These are phyloP conservation scores for Fusarium piperis DNA, from an alignment of 2,329 filamentous ascomycete species.

Conservation along the genomic window DNA sequence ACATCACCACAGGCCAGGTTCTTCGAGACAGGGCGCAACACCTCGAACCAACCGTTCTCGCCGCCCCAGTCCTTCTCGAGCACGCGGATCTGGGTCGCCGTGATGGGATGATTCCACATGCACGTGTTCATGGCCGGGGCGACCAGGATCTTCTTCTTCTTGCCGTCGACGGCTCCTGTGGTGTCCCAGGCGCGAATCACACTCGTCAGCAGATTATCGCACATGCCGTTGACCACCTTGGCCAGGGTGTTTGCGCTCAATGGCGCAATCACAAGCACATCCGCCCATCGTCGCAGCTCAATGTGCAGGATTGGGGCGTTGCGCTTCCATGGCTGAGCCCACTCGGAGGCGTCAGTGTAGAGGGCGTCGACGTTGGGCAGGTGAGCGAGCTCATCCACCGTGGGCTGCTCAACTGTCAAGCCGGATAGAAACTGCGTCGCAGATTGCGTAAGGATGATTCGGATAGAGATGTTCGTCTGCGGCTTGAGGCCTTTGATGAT, in stretches of 20 bases:
- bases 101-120: conserved; percentile 91
- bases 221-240: conserved; percentile 81
- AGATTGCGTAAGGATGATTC: conserved; percentile 81
- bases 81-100: conserved; percentile 73
- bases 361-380: conserved; percentile 81
- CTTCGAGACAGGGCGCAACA: conserved; percentile 79
- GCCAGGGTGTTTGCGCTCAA: conserved; percentile 87
- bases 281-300: conserved; percentile 80
- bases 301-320: conserved; percentile 90
- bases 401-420: conserved; percentile 81
- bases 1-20: conserved; percentile 85
- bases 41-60: conserved; percentile 64
- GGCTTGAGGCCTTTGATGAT: conserved; percentile 69
- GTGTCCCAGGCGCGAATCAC: conserved; percentile 91
- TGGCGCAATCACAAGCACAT: conserved; percentile 82
- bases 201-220: conserved; percentile 77
- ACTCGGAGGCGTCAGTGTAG: conserved; percentile 88
- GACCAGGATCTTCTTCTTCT: conserved; percentile 75
- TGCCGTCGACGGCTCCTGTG: conserved; percentile 65
- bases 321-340: conserved; percentile 79
- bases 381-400: conserved; percentile 64
- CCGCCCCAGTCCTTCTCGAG: conserved; percentile 80
- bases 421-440: conserved; percentile 80
- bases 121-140: conserved; percentile 88
- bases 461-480: conserved; percentile 74